A percentile compares a stretch with the other conserved stretches of the same genome.
Evolutionary conservation across 2,329 filamentous ascomycete species (phyloP).

Genomic region (Fusarium clavum): DNA sequence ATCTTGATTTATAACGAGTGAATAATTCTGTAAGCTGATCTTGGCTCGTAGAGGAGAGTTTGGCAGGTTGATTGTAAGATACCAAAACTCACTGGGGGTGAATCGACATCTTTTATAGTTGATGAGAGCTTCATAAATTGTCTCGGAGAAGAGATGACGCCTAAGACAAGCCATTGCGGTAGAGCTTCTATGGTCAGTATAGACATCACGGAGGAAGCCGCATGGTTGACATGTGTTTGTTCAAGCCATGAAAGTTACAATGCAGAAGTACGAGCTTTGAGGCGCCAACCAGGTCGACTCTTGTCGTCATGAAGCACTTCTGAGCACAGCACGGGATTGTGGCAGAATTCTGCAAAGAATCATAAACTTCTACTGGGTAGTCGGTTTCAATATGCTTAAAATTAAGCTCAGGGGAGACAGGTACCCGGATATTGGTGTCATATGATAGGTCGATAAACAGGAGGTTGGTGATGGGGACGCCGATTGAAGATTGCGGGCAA

Average conservation of each 20-base stretch:
- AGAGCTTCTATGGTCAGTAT: not conserved
- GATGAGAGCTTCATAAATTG: not conserved
- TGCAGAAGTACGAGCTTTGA: not conserved
- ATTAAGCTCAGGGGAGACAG: not conserved
- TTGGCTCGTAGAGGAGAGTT: not conserved
- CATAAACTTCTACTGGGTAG: not conserved
- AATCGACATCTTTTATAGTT: not conserved
- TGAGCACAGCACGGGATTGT: not conserved
- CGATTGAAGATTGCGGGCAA: not conserved
- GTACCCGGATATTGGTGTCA: not conserved
- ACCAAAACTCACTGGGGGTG: not conserved
- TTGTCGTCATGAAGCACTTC: not conserved
- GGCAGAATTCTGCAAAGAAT: not conserved
- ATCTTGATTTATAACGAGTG: slow-evolving; percentile 8
- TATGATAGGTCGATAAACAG: not conserved
- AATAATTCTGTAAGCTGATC: not conserved
- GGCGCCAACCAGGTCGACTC: not conserved
- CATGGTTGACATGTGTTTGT: not conserved
- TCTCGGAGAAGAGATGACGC: not conserved
- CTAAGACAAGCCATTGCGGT: not conserved
- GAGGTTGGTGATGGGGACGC: not conserved
- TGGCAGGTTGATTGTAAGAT: not conserved
- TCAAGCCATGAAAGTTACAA: not conserved
- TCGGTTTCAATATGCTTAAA: not conserved
- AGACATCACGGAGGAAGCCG: slow-evolving; percentile 1